Evolutionary conservation across 2,329 filamentous ascomycete species (phyloP).

Genomic region (Hysterium pulicare): DNA sequence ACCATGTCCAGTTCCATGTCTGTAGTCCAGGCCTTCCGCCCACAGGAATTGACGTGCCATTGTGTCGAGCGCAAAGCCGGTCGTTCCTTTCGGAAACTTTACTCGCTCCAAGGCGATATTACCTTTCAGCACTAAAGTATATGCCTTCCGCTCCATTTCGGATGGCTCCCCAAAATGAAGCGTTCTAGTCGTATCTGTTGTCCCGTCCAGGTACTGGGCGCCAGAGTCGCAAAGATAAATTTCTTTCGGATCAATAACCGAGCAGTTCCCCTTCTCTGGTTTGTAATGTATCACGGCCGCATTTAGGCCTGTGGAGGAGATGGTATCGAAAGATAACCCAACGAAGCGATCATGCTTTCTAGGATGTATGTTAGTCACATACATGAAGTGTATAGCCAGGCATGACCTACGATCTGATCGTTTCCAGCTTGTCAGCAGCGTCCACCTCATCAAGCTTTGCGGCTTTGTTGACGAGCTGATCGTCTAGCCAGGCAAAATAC

Average conservation of each 20-base stretch:
- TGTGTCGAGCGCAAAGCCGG: conserved; percentile 84
- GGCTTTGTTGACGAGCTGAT: conserved; percentile 74
- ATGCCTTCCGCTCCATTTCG: conserved; percentile 78
- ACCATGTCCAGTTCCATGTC: conserved; percentile 94
- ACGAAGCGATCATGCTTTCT: conserved; percentile 70
- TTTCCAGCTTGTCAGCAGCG: conserved; percentile 87
- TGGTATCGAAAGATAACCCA: conserved; percentile 91
- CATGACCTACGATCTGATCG: conserved; percentile 53
- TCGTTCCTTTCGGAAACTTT: conserved; percentile 92
- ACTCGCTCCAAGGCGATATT: conserved; percentile 84
- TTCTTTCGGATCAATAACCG: conserved; percentile 75
- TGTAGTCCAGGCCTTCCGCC: conserved; percentile 90
- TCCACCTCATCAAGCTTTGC: conserved; percentile 78
- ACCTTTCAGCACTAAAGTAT: conserved; percentile 92
- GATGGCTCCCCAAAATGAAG: conserved; percentile 86
- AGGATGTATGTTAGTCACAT: not conserved
- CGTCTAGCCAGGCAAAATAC: conserved; percentile 95
- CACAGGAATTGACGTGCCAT: conserved; percentile 89
- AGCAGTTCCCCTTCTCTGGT: conserved; percentile 77
- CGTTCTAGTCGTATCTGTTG: conserved; percentile 91
- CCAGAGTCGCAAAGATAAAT: conserved; percentile 97
- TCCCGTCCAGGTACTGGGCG: conserved; percentile 93
- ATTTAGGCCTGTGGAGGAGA: conserved; percentile 89
- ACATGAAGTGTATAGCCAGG: not conserved
- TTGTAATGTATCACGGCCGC: conserved; percentile 96